Percentiles rank a stretch among this genome's conserved stretches.
phyloP scores from a whole-genome alignment of 2,329 filamentous ascomycete genomes.

The Aspergillus sp. region DNA sequence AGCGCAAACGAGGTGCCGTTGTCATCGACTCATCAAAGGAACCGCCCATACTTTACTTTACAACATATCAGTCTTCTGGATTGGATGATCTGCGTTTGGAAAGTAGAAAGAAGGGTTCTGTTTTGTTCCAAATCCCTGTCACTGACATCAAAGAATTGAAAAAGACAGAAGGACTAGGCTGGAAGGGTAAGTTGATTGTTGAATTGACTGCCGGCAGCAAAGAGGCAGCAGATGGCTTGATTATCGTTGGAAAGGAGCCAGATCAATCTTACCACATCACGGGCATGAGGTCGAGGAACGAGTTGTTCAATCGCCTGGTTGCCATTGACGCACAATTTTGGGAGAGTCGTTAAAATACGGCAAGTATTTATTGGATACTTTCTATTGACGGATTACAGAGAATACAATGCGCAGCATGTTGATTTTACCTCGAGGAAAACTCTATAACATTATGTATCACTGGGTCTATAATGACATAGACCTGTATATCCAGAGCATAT shows the following conservation, averaged over 20 bases:
- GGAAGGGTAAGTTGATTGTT: conserved; percentile 78
- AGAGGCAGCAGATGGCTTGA: conserved; percentile 70
- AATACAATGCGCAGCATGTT: no score
- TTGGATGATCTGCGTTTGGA: conserved; percentile 47
- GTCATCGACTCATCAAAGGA: conserved; percentile 52
- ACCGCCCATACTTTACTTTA: conserved; percentile 55
- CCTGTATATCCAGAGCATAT: no score
- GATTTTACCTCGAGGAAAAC: no score
- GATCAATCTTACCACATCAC: conserved; percentile 60
- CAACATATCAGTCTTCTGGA: conserved; percentile 31
- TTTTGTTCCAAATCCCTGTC: conserved; percentile 65
- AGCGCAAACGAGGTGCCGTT: conserved; percentile 66
- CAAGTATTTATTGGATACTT: no score
- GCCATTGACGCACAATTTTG: conserved; percentile 78
- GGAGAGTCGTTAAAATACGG: conserved; percentile 60
- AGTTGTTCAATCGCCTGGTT: conserved; percentile 74
- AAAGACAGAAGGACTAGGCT: conserved; percentile 75
- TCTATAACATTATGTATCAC: no score
- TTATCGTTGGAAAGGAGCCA: conserved; percentile 53
- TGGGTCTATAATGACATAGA: no score
- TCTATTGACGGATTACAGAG: no score
- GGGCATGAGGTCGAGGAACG: conserved; percentile 66
- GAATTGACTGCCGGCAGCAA: conserved; percentile 68
- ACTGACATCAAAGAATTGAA: conserved; percentile 67
- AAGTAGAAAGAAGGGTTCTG: conserved; percentile 46